A percentile compares a stretch with the other conserved stretches of the same genome.
Evolutionary conservation across 2,329 filamentous ascomycete genomes (phyloP).

Genomic region (Talaromyces sp.): DNA sequence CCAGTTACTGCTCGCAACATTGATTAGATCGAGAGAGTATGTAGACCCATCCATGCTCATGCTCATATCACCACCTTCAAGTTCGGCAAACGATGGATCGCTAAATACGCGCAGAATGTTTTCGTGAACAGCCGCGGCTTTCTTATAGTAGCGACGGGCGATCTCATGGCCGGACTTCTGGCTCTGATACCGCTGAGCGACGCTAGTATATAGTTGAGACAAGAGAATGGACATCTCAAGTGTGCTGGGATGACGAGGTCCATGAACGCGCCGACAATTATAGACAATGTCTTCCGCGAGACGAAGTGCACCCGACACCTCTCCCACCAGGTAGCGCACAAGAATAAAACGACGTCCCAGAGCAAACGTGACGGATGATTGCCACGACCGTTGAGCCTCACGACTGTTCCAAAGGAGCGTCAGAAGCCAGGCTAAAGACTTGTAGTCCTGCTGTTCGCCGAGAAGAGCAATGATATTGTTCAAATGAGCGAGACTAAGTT

Average conservation of each 20-base stretch:
- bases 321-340: constrained; percentile 48
- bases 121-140: constrained; percentile 36
- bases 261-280: constrained; percentile 53
- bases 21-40: constrained; percentile 23
- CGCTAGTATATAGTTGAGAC: constrained; percentile 48
- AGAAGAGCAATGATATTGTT: constrained; percentile 43
- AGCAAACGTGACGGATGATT: constrained; percentile 43
- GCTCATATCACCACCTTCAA: constrained; percentile 26
- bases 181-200: constrained; percentile 34
- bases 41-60: constrained; percentile 23
- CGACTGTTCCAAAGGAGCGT: constrained; percentile 45
- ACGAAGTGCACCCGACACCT: constrained; percentile 43
- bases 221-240: constrained; percentile 49
- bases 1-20: constrained; percentile 19
- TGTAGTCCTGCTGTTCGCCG: constrained; percentile 46
- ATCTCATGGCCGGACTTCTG: constrained; percentile 33
- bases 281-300: constrained; percentile 55
- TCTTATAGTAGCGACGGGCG: constrained; percentile 39
- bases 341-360: constrained; percentile 51
- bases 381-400: constrained; percentile 43
- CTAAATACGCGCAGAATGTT: constrained; percentile 35
- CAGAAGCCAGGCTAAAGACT: constrained; percentile 42
- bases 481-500: constrained; percentile 40
- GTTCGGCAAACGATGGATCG: constrained; percentile 31
- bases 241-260: constrained; percentile 45